These are phyloP conservation scores for Mortierella sp. DNA, from an alignment of 371 early-diverging fungal genomes.

Conservation along the genomic window DNA sequence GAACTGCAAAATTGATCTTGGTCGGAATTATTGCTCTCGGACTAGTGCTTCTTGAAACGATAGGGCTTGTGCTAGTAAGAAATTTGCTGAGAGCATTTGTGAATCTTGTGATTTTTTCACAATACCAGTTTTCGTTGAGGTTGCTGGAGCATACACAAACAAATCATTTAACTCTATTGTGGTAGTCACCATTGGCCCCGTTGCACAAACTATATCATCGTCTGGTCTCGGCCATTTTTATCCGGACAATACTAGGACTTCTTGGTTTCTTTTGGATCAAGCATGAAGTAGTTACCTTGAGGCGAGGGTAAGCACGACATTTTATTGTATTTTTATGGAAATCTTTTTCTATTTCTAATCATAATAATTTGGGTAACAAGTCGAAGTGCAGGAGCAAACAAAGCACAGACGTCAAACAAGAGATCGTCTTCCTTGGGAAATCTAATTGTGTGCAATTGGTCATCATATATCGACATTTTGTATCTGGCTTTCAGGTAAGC, in stretches of 20 bases:
- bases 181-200: constrained; percentile 58
- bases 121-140: constrained; percentile 10
- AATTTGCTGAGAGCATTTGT: neutral
- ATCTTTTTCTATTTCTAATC: neutral
- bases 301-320: constrained; percentile 60
- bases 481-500: constrained; percentile 76
- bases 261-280: constrained; percentile 77
- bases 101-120: neutral
- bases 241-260: constrained; percentile 68
- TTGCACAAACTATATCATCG: constrained; percentile 60
- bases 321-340: neutral
- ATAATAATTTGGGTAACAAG: constrained; percentile 7
- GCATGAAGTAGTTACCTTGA: constrained; percentile 65
- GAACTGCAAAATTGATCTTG: constrained; percentile 59
- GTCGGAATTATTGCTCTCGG: constrained; percentile 48
- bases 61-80: constrained; percentile 41
- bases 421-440: constrained; percentile 66
- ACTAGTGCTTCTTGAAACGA: constrained; percentile 57
- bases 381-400: constrained; percentile 41
- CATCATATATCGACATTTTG: constrained; percentile 87
- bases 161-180: constrained; percentile 13
- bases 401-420: constrained; percentile 28
- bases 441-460: constrained; percentile 85
- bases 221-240: constrained; percentile 55
- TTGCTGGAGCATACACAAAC: constrained; percentile 3